These are phyloP conservation scores for Saccharomyces hybrid DNA, from an alignment of 1,139 yeast genomes.

Conservation along the genomic window DNA sequence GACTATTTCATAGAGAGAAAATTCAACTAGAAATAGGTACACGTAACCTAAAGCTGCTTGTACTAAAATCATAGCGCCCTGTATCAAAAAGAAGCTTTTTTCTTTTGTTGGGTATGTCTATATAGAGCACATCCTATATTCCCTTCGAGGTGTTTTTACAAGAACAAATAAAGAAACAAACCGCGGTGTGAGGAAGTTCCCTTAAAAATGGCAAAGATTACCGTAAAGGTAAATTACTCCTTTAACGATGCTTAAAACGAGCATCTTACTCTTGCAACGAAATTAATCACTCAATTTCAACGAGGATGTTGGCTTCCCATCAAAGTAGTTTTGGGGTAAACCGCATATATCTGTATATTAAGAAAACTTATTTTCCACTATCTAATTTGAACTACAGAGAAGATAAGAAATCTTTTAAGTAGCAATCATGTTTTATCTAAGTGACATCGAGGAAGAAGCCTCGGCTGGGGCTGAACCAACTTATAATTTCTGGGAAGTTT, in stretches of 20 bases:
- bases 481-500: slow-evolving; percentile 2
- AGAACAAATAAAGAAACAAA: neutral
- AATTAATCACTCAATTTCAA: neutral
- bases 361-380: neutral
- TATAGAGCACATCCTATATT: neutral
- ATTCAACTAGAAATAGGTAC: neutral
- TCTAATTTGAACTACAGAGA: neutral
- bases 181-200: slow-evolving; percentile 1
- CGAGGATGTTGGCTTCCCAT: neutral
- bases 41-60: neutral
- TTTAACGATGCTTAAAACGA: neutral
- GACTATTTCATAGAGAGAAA: neutral
- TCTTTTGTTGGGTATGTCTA: neutral
- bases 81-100: neutral
- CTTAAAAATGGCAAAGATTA: neutral
- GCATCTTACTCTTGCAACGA: neutral
- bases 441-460: slow-evolving; percentile 2
- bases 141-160: neutral
- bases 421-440: slow-evolving; percentile 4
- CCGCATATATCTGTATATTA: neutral
- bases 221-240: neutral
- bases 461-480: neutral
- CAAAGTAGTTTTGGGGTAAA: neutral
- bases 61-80: neutral
- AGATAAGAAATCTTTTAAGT: neutral